Percentiles rank a stretch among this genome's conserved stretches.
Conservation (phyloP, 192 early-diverging fungal genomes). For the Backusella tuberculispora region DNA sequence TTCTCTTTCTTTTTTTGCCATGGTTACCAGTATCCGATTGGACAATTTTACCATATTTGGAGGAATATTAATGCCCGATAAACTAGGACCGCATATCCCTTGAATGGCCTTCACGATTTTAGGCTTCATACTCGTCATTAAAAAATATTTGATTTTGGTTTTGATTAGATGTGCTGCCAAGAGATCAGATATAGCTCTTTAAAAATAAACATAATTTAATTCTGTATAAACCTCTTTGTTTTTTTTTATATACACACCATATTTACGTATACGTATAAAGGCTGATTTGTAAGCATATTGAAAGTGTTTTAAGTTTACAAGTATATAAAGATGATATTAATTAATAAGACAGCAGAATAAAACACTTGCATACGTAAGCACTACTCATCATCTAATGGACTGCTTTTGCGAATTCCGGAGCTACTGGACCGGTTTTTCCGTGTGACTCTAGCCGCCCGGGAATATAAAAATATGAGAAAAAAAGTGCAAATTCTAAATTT, state of each 20-base stretch:
- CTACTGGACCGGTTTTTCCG: background rate
- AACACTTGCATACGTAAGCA: background rate
- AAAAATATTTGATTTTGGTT: too few relatives aligned
- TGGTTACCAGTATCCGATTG: background rate
- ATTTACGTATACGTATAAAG: too few relatives aligned
- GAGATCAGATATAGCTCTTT: too few relatives aligned
- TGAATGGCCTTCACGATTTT: too few relatives aligned
- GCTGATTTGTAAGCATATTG: too few relatives aligned
- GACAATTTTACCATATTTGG: background rate
- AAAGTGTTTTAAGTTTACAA: too few relatives aligned
- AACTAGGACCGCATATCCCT: background rate
- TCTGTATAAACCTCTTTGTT: too few relatives aligned
- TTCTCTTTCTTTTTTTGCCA: background rate
- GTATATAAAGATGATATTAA: background rate
- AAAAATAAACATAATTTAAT: too few relatives aligned
- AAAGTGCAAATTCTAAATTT: background rate
- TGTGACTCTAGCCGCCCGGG: background rate
- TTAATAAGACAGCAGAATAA: background rate
- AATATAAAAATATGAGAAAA: background rate
- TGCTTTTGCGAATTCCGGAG: constrained; percentile 8
- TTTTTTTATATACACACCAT: too few relatives aligned
- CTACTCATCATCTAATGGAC: background rate
- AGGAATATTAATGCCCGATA: background rate
- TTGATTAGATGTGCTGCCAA: too few relatives aligned
- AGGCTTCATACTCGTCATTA: too few relatives aligned